phyloP scores from a whole-genome alignment of 73 alveolate genomes.

The Tetrahymena elliotti region DNA sequence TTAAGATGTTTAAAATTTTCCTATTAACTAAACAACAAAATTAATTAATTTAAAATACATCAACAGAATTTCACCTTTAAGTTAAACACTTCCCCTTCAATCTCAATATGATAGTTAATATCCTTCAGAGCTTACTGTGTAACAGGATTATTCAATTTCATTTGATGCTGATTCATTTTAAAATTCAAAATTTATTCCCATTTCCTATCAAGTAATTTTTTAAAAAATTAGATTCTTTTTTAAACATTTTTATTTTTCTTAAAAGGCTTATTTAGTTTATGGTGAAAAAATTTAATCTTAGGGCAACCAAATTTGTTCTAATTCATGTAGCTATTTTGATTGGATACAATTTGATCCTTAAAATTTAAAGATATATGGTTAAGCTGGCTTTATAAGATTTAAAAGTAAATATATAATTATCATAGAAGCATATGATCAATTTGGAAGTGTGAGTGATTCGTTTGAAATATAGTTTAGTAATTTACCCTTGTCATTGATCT shows the following conservation, averaged over 20 bases:
- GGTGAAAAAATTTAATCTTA: not conserved
- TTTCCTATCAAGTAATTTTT: not conserved
- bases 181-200: not conserved
- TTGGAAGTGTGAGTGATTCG: not conserved
- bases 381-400: not conserved
- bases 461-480: not conserved
- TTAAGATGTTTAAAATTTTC: not conserved
- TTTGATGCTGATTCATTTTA: not conserved
- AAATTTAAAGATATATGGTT: not conserved
- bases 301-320: not conserved
- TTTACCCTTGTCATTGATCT: not conserved
- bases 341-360: not conserved
- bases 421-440: not conserved
- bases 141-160: not conserved
- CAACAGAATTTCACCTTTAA: not conserved
- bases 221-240: not conserved
- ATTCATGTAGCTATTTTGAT: not conserved
- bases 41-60: not conserved
- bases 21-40: not conserved
- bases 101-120: not conserved
- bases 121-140: not conserved
- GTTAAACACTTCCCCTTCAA: not conserved
- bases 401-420: not conserved
- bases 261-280: not conserved
- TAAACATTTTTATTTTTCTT: not conserved